Percentiles rank a stretch among this genome's conserved stretches.
phyloP scores from a whole-genome alignment of 1,284 basidiomycete genomes.

The Kalmanozyma brasiliensis region DNA sequence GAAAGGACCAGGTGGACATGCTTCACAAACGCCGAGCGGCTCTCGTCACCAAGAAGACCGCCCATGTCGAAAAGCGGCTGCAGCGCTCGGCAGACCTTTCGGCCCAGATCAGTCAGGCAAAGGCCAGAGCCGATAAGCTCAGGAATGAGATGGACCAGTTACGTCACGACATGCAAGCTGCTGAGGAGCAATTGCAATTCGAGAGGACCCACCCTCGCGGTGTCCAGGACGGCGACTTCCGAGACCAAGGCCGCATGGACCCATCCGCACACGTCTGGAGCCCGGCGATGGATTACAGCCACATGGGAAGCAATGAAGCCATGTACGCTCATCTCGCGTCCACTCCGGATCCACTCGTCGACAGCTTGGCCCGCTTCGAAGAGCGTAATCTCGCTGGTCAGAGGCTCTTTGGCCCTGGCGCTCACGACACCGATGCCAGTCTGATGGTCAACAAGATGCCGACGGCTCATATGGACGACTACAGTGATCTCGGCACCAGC shows the following conservation, averaged over 20 bases:
- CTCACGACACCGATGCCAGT: slow-evolving; percentile 10
- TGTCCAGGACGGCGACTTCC: slow-evolving; percentile 14
- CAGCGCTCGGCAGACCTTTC: slow-evolving; percentile 29
- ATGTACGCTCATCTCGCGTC: slow-evolving; percentile 34
- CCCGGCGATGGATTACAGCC: slow-evolving; percentile 9
- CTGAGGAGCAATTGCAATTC: slow-evolving; percentile 26
- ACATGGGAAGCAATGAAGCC: slow-evolving; percentile 19
- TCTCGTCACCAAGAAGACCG: slow-evolving; percentile 43
- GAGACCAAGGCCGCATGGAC: slow-evolving; percentile 11
- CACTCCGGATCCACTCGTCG: slow-evolving; percentile 39
- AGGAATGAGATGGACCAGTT: slow-evolving; percentile 19
- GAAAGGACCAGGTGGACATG: slow-evolving; percentile 77
- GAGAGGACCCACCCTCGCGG: slow-evolving; percentile 24
- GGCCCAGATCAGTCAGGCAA: slow-evolving; percentile 15
- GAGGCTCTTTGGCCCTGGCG: slow-evolving; percentile 8
- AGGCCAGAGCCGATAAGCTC: slow-evolving; percentile 15
- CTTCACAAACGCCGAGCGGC: slow-evolving; percentile 73
- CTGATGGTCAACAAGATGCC: slow-evolving; percentile 24
- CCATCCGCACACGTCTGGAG: slow-evolving; percentile 16
- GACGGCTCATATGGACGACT: slow-evolving; percentile 18
- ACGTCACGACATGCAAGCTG: slow-evolving; percentile 21
- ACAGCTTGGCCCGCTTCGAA: slow-evolving; percentile 39
- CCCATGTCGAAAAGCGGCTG: slow-evolving; percentile 39
- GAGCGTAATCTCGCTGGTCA: slow-evolving; percentile 26
- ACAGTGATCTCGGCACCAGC: slow-evolving; percentile 32